Evolutionary conservation across 768 basidiomycete species (phyloP).

Genomic region (Trametes gibbosa): DNA sequence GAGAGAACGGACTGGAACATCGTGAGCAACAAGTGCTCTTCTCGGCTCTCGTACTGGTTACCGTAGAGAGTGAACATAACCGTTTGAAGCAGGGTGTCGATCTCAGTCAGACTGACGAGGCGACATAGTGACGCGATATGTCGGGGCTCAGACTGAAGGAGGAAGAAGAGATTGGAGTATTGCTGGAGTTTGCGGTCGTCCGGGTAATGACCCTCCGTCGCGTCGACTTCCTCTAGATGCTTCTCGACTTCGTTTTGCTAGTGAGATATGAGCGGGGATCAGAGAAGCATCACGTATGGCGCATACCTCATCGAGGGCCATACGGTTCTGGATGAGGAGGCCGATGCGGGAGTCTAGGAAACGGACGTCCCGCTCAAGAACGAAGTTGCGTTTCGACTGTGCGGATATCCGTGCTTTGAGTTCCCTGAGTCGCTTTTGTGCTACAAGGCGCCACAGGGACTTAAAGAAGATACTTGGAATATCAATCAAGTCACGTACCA

Average conservation of each 20-base stretch:
- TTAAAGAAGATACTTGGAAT: not conserved
- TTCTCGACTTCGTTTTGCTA: slow-evolving; percentile 94
- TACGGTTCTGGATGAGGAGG: slow-evolving; percentile 95
- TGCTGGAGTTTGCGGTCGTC: slow-evolving; percentile 94
- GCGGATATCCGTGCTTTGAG: slow-evolving; percentile 96
- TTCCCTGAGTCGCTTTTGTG: slow-evolving; percentile 95
- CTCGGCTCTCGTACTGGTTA: slow-evolving; percentile 87
- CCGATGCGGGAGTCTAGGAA: slow-evolving; percentile 98
- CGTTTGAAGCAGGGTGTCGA: slow-evolving; percentile 97
- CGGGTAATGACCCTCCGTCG: slow-evolving; percentile 87
- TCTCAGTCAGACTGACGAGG: slow-evolving; percentile 93
- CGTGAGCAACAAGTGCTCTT: slow-evolving; percentile 96
- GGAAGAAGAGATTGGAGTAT: slow-evolving; percentile 98
- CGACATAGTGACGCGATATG: slow-evolving; percentile 96
- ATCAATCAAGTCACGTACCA: slow-evolving; percentile 49
- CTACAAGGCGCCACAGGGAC: slow-evolving; percentile 38
- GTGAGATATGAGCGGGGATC: slow-evolving; percentile 17
- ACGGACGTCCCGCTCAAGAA: slow-evolving; percentile 96
- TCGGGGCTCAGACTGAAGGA: slow-evolving; percentile 95
- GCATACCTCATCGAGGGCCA: slow-evolving; percentile 88
- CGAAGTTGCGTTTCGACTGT: slow-evolving; percentile 99
- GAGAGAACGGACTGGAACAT: slow-evolving; percentile 99
- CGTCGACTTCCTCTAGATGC: slow-evolving; percentile 94
- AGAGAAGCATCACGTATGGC: not conserved
- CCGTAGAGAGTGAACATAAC: slow-evolving; percentile 99